Conservation (phyloP, 1,284 basidiomycete species). For the Malassezia nana region DNA sequence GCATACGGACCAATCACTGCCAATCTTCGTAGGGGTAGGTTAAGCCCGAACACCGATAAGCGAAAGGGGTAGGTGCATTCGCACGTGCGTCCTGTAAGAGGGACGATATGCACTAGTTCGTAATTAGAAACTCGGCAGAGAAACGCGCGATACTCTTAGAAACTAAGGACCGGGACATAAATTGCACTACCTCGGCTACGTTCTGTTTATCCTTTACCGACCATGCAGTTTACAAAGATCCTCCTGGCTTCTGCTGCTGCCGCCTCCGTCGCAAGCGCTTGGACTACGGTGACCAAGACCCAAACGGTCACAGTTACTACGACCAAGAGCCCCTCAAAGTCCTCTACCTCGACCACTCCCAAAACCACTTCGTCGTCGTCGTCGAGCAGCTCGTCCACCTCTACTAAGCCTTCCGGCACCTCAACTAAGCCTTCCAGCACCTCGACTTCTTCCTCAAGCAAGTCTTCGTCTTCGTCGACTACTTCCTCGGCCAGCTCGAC, state of each 20-base stretch:
- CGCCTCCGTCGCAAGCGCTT: background rate
- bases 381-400: background rate
- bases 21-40: too few relatives aligned
- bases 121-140: too few relatives aligned
- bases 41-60: too few relatives aligned
- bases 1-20: too few relatives aligned
- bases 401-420: background rate
- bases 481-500: background rate
- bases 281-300: background rate
- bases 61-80: too few relatives aligned
- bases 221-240: background rate
- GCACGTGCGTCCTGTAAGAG: too few relatives aligned
- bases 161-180: too few relatives aligned
- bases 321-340: background rate
- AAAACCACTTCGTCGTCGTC: background rate
- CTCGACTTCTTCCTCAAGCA: background rate
- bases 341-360: background rate
- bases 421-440: background rate
- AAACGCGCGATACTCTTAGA: too few relatives aligned
- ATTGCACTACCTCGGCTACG: too few relatives aligned
- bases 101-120: too few relatives aligned
- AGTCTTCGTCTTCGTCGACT: background rate
- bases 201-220: constrained; percentile 1
- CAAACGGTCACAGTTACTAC: background rate
- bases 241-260: background rate